Evolutionary conservation across 306 rosid genomes (phyloP).

Genomic region (Rosa chinensis): DNA sequence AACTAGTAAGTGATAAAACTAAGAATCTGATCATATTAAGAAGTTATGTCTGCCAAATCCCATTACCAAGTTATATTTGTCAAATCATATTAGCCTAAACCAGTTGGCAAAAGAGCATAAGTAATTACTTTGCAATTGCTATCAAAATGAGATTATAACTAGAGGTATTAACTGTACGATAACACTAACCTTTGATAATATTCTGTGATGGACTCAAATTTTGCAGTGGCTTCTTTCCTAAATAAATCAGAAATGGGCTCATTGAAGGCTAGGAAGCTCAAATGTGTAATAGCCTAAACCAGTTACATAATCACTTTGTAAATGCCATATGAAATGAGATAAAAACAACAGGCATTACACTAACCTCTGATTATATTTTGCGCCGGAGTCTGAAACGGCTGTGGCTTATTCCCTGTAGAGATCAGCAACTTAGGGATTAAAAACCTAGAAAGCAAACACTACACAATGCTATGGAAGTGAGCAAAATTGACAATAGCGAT

Average conservation of each 20-base stretch:
- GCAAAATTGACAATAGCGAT: background rate
- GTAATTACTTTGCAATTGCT: background rate
- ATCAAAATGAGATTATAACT: background rate
- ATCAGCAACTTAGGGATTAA: background rate
- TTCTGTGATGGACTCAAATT: slow-evolving; percentile 78
- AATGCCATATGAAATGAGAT: background rate
- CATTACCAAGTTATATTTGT: background rate
- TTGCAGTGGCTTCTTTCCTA: slow-evolving; percentile 22
- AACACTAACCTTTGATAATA: slow-evolving; percentile 60
- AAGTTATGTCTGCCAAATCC: background rate
- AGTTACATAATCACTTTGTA: background rate
- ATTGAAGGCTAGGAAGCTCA: background rate
- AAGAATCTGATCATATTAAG: background rate
- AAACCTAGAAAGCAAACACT: background rate
- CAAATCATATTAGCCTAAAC: background rate
- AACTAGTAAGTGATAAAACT: background rate
- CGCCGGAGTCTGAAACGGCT: slow-evolving; percentile 62
- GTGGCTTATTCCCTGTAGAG: slow-evolving; percentile 23
- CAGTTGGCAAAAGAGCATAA: background rate
- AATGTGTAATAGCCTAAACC: background rate
- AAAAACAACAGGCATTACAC: background rate
- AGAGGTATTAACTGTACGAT: background rate
- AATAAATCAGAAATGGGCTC: background rate
- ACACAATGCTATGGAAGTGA: background rate
- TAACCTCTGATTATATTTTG: slow-evolving; percentile 67